phyloP scores from a whole-genome alignment of 2,329 filamentous ascomycete species.

The Sordariomycetes sp. region DNA sequence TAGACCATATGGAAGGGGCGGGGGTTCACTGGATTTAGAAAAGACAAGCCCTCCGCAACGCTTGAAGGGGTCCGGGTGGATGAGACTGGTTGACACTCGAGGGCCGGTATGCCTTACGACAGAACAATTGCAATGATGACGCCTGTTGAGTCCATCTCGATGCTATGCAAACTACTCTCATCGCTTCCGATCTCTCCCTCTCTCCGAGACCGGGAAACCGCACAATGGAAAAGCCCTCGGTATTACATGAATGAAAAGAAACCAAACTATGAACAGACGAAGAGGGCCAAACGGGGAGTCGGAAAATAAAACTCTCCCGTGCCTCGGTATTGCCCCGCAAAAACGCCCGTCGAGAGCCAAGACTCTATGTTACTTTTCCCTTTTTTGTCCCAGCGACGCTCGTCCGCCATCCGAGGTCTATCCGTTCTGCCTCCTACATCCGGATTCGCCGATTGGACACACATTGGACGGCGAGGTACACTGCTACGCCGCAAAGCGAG shows the following conservation, averaged over 20 bases:
- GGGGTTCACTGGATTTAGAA: too few relatives aligned
- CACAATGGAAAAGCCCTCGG: not conserved
- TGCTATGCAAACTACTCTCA: not conserved
- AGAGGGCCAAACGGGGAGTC: not conserved
- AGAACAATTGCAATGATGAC: not conserved
- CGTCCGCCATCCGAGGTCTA: not conserved
- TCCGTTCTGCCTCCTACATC: not conserved
- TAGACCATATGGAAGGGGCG: too few relatives aligned
- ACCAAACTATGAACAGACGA: not conserved
- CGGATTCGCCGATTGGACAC: not conserved
- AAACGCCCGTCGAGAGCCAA: not conserved
- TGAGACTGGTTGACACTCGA: too few relatives aligned
- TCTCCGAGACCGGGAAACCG: not conserved
- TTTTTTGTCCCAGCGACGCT: not conserved
- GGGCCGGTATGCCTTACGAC: not conserved
- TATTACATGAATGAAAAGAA: not conserved
- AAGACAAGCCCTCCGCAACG: too few relatives aligned
- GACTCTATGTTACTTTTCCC: not conserved
- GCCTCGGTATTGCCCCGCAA: not conserved
- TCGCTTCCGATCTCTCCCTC: not conserved
- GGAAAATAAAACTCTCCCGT: not conserved
- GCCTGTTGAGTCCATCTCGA: not conserved
- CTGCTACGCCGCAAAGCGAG: constrained; percentile 20
- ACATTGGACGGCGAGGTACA: constrained; percentile 26
- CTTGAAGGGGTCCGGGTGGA: too few relatives aligned